A percentile compares a stretch with the other conserved stretches of the same genome.
Evolutionary conservation across 1,284 basidiomycete genomes (phyloP).

Genomic region (Laetiporus sulphureus): DNA sequence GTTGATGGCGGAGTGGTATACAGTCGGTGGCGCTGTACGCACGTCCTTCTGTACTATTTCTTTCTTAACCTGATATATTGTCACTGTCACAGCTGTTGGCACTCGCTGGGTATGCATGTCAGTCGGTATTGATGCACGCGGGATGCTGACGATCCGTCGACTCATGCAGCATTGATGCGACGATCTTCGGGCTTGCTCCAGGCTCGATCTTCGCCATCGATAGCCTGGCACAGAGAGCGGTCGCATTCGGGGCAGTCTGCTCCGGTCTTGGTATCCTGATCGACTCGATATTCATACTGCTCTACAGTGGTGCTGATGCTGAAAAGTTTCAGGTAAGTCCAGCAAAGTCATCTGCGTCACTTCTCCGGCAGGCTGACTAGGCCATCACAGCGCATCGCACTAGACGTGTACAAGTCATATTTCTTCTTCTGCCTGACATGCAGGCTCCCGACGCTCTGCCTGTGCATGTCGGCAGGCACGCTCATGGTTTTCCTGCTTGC

Average conservation of each 20-base stretch:
- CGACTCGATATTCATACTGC: constrained; percentile 56
- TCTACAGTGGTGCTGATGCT: constrained; percentile 41
- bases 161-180: constrained; percentile 24
- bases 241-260: constrained; percentile 49
- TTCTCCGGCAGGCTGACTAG: neutral
- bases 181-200: constrained; percentile 53
- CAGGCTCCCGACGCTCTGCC: constrained; percentile 51
- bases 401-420: constrained; percentile 51
- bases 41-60: too few species aligned
- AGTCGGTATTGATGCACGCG: neutral
- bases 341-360: neutral
- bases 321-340: constrained; percentile 44
- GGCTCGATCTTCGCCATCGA: constrained; percentile 42
- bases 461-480: constrained; percentile 44
- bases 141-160: neutral
- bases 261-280: constrained; percentile 56
- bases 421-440: constrained; percentile 62
- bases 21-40: constrained; percentile 27
- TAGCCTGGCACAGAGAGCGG: constrained; percentile 35
- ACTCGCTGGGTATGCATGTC: constrained; percentile 18
- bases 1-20: constrained; percentile 30
- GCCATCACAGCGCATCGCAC: constrained; percentile 36
- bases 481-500: constrained; percentile 52
- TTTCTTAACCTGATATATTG: too few species aligned
- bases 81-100: constrained; percentile 23